phyloP scores from a whole-genome alignment of 345 rosid genomes.

The Hibiscus syriacus region DNA sequence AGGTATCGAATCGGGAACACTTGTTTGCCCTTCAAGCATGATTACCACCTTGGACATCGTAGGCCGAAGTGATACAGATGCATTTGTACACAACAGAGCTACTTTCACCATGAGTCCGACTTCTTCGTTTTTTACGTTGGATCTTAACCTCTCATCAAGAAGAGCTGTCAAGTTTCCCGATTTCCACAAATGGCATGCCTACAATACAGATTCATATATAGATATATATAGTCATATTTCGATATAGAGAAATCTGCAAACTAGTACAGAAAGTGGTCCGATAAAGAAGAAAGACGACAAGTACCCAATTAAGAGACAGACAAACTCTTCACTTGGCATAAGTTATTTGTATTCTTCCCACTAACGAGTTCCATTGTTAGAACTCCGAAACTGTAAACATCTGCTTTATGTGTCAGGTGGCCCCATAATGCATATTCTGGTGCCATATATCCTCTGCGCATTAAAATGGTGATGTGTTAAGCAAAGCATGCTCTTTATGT shows the following conservation, averaged over 20 bases:
- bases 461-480: not conserved
- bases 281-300: not conserved
- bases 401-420: constrained; percentile 48
- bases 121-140: constrained; percentile 31
- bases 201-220: constrained; percentile 1
- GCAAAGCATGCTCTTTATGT: not conserved
- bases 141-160: constrained; percentile 36
- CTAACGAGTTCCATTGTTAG: constrained; percentile 46
- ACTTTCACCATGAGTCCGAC: constrained; percentile 35
- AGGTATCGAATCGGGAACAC: constrained; percentile 30
- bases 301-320: constrained; percentile 53
- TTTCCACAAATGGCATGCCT: constrained; percentile 38
- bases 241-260: not conserved
- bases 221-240: not conserved
- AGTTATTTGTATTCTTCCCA: constrained; percentile 40
- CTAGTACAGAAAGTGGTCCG: not conserved
- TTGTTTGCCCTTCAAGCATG: constrained; percentile 40
- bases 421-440: constrained; percentile 70
- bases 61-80: constrained; percentile 42
- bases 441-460: constrained; percentile 51
- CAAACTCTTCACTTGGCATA: constrained; percentile 26
- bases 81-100: constrained; percentile 44
- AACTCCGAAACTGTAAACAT: constrained; percentile 58
- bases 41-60: constrained; percentile 51
- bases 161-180: constrained; percentile 32